A percentile compares a stretch with the other conserved stretches of the same genome.
Conservation (phyloP, 148 eudicot species). For the Heliamphora exappendiculata region DNA sequence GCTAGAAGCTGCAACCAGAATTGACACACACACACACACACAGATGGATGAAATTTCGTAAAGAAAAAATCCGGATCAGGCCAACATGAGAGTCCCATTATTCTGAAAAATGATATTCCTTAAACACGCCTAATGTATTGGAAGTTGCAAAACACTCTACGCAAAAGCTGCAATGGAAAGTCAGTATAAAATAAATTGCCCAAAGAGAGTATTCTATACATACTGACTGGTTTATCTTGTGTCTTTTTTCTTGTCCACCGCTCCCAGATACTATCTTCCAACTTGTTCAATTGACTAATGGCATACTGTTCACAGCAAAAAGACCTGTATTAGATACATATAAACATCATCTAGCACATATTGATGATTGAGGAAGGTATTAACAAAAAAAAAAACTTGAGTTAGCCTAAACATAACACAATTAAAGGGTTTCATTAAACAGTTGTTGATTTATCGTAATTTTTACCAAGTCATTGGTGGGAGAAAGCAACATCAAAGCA, state of each 20-base stretch:
- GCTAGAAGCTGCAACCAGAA: too few relatives aligned
- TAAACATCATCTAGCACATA: not conserved
- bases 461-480: not conserved
- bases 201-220: slow-evolving; percentile 22
- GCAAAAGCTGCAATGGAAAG: not conserved
- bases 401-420: not conserved
- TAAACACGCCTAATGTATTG: not conserved
- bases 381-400: not conserved
- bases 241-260: slow-evolving; percentile 73
- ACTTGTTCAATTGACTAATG: slow-evolving; percentile 72
- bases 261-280: slow-evolving; percentile 95
- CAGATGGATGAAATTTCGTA: too few relatives aligned
- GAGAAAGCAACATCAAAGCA: not conserved
- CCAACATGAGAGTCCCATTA: not conserved
- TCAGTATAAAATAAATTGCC: slow-evolving; percentile 8
- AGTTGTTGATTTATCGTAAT: not conserved
- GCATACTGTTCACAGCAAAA: slow-evolving; percentile 56
- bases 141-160: not conserved
- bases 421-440: not conserved
- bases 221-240: slow-evolving; percentile 53
- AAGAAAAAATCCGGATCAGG: not conserved
- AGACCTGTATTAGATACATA: not conserved
- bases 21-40: too few relatives aligned
- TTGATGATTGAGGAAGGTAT: not conserved
- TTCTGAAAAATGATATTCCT: not conserved